Conservation (phyloP, 2,329 filamentous ascomycete genomes). For the Hymenoscyphus repandus region DNA sequence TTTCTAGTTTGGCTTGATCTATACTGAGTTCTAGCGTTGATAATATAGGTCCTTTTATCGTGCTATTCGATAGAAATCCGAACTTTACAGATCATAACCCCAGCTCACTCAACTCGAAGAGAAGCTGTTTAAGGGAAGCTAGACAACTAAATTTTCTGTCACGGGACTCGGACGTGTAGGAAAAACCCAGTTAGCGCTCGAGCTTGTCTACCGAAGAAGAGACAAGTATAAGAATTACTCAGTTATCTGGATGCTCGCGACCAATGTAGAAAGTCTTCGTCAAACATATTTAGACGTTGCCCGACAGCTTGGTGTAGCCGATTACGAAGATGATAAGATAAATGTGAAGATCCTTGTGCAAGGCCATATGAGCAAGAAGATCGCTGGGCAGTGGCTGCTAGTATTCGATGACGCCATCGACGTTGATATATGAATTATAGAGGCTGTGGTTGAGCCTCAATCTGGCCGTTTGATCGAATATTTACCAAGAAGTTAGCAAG, state of each 20-base stretch:
- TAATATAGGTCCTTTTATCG: constrained; percentile 7
- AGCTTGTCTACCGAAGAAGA: constrained; percentile 3
- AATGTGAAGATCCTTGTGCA: not conserved
- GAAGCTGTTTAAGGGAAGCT: not conserved
- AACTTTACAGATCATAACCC: not conserved
- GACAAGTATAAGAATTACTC: not conserved
- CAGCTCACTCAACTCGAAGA: constrained; percentile 1
- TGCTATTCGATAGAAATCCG: constrained; percentile 1
- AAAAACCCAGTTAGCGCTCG: not conserved
- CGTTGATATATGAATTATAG: not conserved
- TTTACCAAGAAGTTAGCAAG: not conserved
- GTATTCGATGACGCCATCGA: not conserved
- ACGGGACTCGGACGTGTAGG: not conserved
- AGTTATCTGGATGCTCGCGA: constrained; percentile 3
- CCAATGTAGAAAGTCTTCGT: not conserved
- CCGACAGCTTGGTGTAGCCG: not conserved
- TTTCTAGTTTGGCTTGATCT: constrained; percentile 2
- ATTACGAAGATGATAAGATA: not conserved
- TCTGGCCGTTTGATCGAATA: constrained; percentile 3
- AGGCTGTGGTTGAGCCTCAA: not conserved
- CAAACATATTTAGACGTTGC: constrained; percentile 1
- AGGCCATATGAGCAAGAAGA: not conserved
- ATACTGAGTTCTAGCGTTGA: constrained; percentile 9
- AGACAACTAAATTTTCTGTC: not conserved
- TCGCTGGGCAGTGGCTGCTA: not conserved